A percentile compares a stretch with the other conserved stretches of the same genome.
Evolutionary conservation across 106 monocot species (phyloP).

Genomic region (Phalaenopsis equestris): DNA sequence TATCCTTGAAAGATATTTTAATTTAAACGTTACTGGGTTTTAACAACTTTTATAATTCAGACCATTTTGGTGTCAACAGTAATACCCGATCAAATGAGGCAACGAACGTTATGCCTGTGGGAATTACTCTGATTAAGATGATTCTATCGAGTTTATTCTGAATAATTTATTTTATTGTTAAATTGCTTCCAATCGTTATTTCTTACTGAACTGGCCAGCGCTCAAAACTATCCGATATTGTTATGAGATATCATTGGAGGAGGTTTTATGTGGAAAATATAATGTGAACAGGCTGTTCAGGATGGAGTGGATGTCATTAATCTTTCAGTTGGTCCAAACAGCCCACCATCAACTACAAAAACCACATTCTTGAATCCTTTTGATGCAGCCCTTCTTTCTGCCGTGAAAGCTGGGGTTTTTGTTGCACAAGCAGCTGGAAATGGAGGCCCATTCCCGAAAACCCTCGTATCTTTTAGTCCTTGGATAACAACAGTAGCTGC

Average conservation of each 20-base stretch:
- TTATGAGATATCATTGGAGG: not conserved
- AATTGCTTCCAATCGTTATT: not conserved
- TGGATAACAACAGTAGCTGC: conserved; percentile 99
- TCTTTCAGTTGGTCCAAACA: conserved; percentile 97
- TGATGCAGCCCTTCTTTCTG: conserved; percentile 91
- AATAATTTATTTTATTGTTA: not conserved
- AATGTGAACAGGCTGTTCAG: conserved; percentile 75
- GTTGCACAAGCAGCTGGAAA: conserved; percentile 98
- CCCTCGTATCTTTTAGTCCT: conserved; percentile 92
- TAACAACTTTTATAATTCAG: too few species aligned
- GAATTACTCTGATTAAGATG: not conserved
- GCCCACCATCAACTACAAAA: conserved; percentile 72
- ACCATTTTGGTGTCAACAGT: not conserved
- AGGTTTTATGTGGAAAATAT: not conserved
- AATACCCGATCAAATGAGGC: not conserved
- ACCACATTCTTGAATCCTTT: conserved; percentile 96
- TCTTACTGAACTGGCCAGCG: not conserved
- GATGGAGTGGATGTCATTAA: conserved; percentile 97
- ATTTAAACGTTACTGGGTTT: too few species aligned
- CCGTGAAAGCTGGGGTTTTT: conserved; percentile 97
- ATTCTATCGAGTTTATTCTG: not conserved
- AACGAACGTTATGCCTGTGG: not conserved
- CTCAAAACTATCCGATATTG: not conserved
- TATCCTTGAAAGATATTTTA: not conserved
- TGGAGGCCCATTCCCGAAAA: conserved; percentile 94